phyloP scores from a whole-genome alignment of 495 filamentous ascomycete genomes.

The Darksidea phi region DNA sequence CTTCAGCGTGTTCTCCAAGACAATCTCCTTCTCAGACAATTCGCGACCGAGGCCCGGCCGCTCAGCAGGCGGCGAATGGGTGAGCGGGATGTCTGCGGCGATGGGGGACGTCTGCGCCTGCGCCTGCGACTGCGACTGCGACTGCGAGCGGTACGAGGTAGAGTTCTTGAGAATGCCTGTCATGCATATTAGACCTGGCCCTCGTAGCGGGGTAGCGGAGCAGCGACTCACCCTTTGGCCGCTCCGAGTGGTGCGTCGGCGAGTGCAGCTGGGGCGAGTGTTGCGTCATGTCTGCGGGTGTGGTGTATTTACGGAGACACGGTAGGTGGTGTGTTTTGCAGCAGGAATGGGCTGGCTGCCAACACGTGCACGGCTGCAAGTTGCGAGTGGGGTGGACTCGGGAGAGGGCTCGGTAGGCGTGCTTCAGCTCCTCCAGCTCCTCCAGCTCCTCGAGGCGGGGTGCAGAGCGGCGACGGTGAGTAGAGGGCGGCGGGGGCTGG shows the following conservation, averaged over 20 bases:
- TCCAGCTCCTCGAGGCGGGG: not conserved
- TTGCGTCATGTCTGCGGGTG: conserved; percentile 36
- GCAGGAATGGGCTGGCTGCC: not conserved
- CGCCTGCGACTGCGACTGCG: too few relatives aligned
- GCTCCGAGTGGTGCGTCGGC: conserved; percentile 50
- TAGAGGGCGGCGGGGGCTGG: not conserved
- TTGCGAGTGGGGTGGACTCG: not conserved
- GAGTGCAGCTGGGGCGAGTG: conserved; percentile 36
- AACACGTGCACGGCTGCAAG: not conserved
- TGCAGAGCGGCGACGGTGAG: not conserved
- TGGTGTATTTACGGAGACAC: conserved; percentile 2
- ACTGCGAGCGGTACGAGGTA: conserved; percentile 54
- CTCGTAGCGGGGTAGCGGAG: conserved; percentile 2
- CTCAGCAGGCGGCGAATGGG: conserved; percentile 37
- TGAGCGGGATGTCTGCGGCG: conserved; percentile 33
- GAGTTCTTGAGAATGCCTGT: conserved; percentile 95
- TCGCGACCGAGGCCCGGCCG: conserved; percentile 44
- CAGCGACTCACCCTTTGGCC: conserved; percentile 70
- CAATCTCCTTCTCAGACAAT: conserved; percentile 77
- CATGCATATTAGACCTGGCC: not conserved
- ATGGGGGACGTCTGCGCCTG: conserved; percentile 47
- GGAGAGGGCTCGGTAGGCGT: not conserved
- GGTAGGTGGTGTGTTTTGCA: not conserved
- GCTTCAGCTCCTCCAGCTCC: not conserved
- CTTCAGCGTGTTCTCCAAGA: conserved; percentile 85